Conservation (phyloP, 2,329 filamentous ascomycete genomes). For the Dactylonectria macrodidyma region DNA sequence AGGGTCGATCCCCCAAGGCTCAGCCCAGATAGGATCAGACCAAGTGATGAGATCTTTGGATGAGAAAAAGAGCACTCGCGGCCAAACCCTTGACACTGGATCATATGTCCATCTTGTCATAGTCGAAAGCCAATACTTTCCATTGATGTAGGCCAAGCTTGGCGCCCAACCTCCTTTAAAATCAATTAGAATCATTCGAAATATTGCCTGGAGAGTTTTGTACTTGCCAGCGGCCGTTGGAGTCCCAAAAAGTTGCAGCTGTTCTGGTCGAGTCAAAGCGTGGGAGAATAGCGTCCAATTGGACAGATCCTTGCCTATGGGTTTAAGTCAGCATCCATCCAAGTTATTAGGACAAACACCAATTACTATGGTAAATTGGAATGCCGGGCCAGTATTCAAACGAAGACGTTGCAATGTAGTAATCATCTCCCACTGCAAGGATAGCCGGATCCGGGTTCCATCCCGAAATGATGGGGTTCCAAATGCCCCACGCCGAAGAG, state of each 20-base stretch:
- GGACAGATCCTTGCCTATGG: constrained; percentile 13
- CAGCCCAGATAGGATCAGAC: constrained; percentile 28
- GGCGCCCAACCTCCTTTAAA: constrained; percentile 28
- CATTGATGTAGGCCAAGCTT: constrained; percentile 16
- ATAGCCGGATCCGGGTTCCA: constrained; percentile 29
- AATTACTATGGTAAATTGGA: constrained; percentile 23
- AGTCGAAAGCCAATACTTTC: constrained; percentile 32
- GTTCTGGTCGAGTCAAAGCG: constrained; percentile 19
- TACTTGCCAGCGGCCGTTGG: constrained; percentile 11
- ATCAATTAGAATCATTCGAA: background rate
- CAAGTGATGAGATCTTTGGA: constrained; percentile 38
- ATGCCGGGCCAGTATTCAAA: constrained; percentile 23
- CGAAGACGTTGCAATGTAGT: constrained; percentile 26
- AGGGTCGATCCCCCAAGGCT: constrained; percentile 31
- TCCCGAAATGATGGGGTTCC: constrained; percentile 11
- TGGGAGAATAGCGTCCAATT: constrained; percentile 28
- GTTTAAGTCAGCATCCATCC: background rate
- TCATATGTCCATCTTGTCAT: constrained; percentile 54
- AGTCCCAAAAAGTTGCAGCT: constrained; percentile 24
- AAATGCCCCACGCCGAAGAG: background rate
- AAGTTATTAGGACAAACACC: background rate
- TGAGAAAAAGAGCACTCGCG: constrained; percentile 46
- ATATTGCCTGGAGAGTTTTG: background rate
- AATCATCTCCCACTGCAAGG: constrained; percentile 18
- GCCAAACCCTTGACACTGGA: constrained; percentile 56